Conservation (phyloP, 2,329 filamentous ascomycete species). For the Immersiporthe knoxdaviesiana region DNA sequence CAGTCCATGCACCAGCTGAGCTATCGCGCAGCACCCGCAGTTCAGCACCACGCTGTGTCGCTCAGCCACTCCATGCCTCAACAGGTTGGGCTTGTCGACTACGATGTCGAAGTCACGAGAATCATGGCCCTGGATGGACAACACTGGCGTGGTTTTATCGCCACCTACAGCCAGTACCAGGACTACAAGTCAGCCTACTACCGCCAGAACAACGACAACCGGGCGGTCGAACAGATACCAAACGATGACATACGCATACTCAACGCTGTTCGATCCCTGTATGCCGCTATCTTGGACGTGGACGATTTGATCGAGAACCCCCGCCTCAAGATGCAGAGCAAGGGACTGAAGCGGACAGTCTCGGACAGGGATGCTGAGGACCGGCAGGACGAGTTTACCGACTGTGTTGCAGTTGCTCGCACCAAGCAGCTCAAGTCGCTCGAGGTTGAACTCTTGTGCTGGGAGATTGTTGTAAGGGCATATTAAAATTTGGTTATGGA, state of each 20-base stretch:
- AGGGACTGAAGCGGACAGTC: neutral
- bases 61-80: neutral
- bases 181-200: neutral
- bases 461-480: neutral
- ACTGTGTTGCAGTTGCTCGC: slow-evolving; percentile 11
- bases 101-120: neutral
- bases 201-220: neutral
- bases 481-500: neutral
- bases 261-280: neutral
- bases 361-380: neutral
- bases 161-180: neutral
- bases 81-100: neutral
- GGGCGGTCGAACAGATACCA: neutral
- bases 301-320: neutral
- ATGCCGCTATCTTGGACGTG: neutral
- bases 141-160: neutral
- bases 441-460: neutral
- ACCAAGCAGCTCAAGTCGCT: neutral
- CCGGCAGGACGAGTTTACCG: slow-evolving; percentile 16
- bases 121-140: neutral
- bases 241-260: neutral
- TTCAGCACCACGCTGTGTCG: neutral
- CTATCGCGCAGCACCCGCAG: neutral
- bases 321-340: neutral
- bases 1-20: neutral